These are phyloP conservation scores for Fusarium humuli DNA, from an alignment of 2,329 filamentous ascomycete genomes.

Conservation along the genomic window DNA sequence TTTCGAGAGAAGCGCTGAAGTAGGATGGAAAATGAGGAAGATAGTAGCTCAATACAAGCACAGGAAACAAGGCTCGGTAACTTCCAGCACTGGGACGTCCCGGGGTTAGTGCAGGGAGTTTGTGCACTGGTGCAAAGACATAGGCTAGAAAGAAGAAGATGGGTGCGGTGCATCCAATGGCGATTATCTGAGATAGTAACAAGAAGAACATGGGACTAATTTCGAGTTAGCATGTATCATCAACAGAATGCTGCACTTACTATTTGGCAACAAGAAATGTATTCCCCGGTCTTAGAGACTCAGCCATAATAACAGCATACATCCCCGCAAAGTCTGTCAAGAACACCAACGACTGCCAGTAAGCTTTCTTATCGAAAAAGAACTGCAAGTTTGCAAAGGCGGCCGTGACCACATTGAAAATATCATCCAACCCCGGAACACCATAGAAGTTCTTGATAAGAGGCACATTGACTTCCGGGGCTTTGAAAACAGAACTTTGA, in stretches of 20 bases:
- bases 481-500: constrained; percentile 6
- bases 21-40: constrained; percentile 35
- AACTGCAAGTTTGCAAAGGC: constrained; percentile 45
- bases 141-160: constrained; percentile 44
- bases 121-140: constrained; percentile 30
- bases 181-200: constrained; percentile 41
- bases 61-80: constrained; percentile 35
- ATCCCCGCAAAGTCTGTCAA: constrained; percentile 46
- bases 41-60: constrained; percentile 35
- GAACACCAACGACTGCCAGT: constrained; percentile 48
- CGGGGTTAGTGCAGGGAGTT: constrained; percentile 21
- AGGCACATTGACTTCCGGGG: constrained; percentile 8
- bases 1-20: constrained; percentile 39
- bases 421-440: constrained; percentile 35
- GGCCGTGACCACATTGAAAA: constrained; percentile 32
- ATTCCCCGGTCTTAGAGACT: constrained; percentile 39
- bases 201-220: constrained; percentile 33
- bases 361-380: constrained; percentile 31
- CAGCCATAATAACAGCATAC: constrained; percentile 45
- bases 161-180: constrained; percentile 38
- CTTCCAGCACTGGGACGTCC: constrained; percentile 13
- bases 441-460: constrained; percentile 40
- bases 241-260: constrained; percentile 16
- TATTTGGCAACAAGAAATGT: constrained; percentile 33
- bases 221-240: neutral